phyloP scores from a whole-genome alignment of 1,284 basidiomycete genomes.

The Leccinum ponderosum region DNA sequence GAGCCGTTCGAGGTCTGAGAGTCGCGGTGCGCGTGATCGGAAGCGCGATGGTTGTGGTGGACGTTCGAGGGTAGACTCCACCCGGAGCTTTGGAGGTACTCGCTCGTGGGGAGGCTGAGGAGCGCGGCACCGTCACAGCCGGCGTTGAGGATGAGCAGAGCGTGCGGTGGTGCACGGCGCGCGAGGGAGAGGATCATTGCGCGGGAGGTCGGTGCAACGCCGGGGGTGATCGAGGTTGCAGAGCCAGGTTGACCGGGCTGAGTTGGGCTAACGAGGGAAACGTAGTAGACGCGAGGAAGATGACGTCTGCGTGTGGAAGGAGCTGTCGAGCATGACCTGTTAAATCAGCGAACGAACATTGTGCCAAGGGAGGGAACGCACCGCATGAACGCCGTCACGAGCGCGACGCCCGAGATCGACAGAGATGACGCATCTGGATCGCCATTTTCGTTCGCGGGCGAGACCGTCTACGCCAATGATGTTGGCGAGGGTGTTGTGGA shows the following conservation, averaged over 20 bases:
- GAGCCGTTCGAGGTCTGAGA: slow-evolving; percentile 22
- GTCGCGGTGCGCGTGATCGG: slow-evolving; percentile 13
- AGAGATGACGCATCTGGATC: slow-evolving; percentile 75
- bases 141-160: no score
- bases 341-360: not conserved
- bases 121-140: no score
- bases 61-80: not conserved
- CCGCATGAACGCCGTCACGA: slow-evolving; percentile 37
- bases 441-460: slow-evolving; percentile 71
- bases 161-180: slow-evolving; percentile 33
- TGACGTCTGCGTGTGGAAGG: slow-evolving; percentile 74
- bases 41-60: not conserved
- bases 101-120: no score
- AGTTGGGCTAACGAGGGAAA: slow-evolving; percentile 13
- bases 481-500: slow-evolving; percentile 77
- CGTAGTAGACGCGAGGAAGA: slow-evolving; percentile 50
- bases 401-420: slow-evolving; percentile 71
- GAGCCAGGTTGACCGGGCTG: not conserved
- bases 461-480: slow-evolving; percentile 75
- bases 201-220: slow-evolving; percentile 59
- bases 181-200: slow-evolving; percentile 13
- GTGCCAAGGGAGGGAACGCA: slow-evolving; percentile 30
- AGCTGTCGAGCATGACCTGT: slow-evolving; percentile 44
- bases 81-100: no score
- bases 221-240: slow-evolving; percentile 49